Evolutionary conservation across 352 stramenopile genomes (phyloP).

Genomic region (Phytophthora rubi): DNA sequence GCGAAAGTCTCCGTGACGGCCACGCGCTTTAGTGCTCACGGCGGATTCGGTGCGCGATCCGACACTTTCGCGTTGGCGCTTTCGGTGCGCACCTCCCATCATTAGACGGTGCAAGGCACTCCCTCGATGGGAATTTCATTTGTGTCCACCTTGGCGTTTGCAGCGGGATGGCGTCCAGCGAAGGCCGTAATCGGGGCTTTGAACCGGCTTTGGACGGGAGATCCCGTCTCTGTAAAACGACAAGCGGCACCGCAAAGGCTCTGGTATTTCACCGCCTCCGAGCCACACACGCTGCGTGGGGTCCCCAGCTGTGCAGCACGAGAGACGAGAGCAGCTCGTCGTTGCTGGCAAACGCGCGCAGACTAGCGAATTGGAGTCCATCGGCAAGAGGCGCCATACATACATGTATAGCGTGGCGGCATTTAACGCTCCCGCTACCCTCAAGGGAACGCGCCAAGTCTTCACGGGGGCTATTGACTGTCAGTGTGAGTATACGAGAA

Average conservation of each 20-base stretch:
- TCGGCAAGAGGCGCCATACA: background rate
- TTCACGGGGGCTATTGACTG: background rate
- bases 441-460: conserved; percentile 7
- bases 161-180: conserved; percentile 23
- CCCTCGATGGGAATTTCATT: conserved; percentile 33
- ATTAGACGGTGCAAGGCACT: conserved; percentile 7
- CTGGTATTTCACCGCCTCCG: conserved; percentile 11
- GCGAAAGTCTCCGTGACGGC: conserved; percentile 5
- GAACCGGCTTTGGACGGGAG: conserved; percentile 19
- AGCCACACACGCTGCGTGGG: conserved; percentile 28
- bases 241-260: conserved; percentile 27
- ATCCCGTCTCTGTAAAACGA: conserved; percentile 21
- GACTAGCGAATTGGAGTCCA: conserved; percentile 20
- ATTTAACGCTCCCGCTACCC: background rate
- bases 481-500: background rate
- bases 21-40: background rate
- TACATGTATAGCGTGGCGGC: background rate
- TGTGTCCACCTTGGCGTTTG: conserved; percentile 30
- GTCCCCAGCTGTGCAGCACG: conserved; percentile 23
- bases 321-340: conserved; percentile 15
- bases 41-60: background rate
- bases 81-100: conserved; percentile 8
- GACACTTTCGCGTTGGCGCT: conserved; percentile 20
- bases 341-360: background rate
- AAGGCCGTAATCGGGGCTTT: background rate